Conservation (phyloP, 106 monocot genomes). For the Alisma plantagoaquatica region DNA sequence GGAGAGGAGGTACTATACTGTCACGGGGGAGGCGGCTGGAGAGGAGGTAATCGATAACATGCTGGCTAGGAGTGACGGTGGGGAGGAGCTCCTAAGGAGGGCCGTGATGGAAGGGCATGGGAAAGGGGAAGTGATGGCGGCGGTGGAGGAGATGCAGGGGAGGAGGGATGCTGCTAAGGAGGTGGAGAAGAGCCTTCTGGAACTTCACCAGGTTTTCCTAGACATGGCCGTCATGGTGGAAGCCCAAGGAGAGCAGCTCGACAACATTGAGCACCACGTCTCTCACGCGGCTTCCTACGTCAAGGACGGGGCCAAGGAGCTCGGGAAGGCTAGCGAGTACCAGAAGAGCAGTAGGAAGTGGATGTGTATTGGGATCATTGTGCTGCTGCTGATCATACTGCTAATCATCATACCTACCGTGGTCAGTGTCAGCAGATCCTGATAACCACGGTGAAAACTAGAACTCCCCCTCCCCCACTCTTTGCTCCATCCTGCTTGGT, state of each 20-base stretch:
- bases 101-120: slow-evolving; percentile 20
- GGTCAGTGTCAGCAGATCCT: slow-evolving; percentile 16
- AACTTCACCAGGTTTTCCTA: slow-evolving; percentile 32
- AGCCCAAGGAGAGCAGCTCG: slow-evolving; percentile 26
- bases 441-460: too few relatives aligned
- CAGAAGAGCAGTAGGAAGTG: slow-evolving; percentile 20
- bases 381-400: slow-evolving; percentile 17
- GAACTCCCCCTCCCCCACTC: too few relatives aligned
- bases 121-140: slow-evolving; percentile 13
- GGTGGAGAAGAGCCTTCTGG: slow-evolving; percentile 23
- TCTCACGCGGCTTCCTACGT: slow-evolving; percentile 14
- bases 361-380: slow-evolving; percentile 10
- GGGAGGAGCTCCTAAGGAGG: slow-evolving; percentile 22
- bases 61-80: slow-evolving; percentile 10
- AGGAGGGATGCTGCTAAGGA: slow-evolving; percentile 22
- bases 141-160: slow-evolving; percentile 27
- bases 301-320: slow-evolving; percentile 20
- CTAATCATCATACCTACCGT: slow-evolving; percentile 16
- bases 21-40: slow-evolving; percentile 14
- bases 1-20: slow-evolving; percentile 21
- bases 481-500: too few relatives aligned
- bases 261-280: slow-evolving; percentile 27
- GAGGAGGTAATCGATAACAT: slow-evolving; percentile 24
- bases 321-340: slow-evolving; percentile 9
- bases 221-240: slow-evolving; percentile 34